A percentile compares a stretch with the other conserved stretches of the same genome.
phyloP scores from a whole-genome alignment of 164 flowering plant genomes.

The Liriodendron chinense region DNA sequence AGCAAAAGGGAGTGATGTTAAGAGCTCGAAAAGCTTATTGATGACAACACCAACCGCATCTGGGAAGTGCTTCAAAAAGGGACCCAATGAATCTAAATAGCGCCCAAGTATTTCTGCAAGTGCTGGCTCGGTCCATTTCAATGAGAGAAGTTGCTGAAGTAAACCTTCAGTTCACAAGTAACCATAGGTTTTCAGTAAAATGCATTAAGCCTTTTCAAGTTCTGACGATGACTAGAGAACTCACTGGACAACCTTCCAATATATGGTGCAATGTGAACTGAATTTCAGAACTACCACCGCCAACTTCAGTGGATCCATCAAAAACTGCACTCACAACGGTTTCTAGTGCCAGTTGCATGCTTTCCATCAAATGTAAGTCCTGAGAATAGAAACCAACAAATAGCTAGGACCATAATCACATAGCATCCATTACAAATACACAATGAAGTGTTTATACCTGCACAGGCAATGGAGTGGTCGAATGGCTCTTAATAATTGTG shows the following conservation, averaged over 20 bases:
- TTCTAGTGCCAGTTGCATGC: constrained; percentile 83
- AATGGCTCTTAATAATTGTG: constrained; percentile 42
- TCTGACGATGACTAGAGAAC: constrained; percentile 7
- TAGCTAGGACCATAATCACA: too few relatives aligned
- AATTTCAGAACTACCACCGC: constrained; percentile 48
- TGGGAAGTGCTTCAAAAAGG: constrained; percentile 74
- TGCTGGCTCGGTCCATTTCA: constrained; percentile 87
- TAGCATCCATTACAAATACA: background rate
- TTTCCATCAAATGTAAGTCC: constrained; percentile 73
- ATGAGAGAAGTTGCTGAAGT: constrained; percentile 74
- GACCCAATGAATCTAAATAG: constrained; percentile 84
- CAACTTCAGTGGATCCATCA: constrained; percentile 69
- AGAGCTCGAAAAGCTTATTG: constrained; percentile 87
- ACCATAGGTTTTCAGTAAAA: constrained; percentile 22
- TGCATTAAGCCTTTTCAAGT: constrained; percentile 1
- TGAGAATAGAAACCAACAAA: constrained; percentile 21
- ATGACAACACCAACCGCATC: constrained; percentile 85
- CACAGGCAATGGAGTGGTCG: constrained; percentile 41
- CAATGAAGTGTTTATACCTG: constrained; percentile 40
- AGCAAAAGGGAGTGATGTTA: constrained; percentile 69
- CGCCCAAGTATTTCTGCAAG: constrained; percentile 73
- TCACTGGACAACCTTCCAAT: constrained; percentile 72
- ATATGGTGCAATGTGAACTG: constrained; percentile 45
- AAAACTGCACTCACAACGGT: constrained; percentile 63
- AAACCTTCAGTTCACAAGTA: constrained; percentile 52